Base-by-base conservation (phyloP, 2,329 filamentous ascomycete species). In the Cercospora janseana region DNA sequence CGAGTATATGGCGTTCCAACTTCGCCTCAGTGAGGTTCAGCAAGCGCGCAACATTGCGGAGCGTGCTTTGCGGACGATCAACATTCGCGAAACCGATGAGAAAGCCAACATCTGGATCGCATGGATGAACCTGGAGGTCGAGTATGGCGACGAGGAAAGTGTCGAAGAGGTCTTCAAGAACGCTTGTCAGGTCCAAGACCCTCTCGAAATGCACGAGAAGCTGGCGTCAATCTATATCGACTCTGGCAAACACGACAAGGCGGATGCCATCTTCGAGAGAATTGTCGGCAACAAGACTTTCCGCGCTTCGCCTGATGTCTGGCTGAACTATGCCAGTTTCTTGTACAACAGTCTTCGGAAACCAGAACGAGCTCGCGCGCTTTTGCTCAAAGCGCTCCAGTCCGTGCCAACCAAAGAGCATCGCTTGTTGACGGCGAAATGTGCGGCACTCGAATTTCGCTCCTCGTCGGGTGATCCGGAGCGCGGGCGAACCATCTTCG, bases 1-100 rank as follows among this genome's bases (percentile, higher is more conserved):
- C 47, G 82, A 88, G 59, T 98, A 98, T 73, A 97, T 98, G 89
- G 90, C 91, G n/a, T 95, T 95, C 79, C 89, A 97, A 71, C 85
- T 96, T 69, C 86, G 95, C 66, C 81, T 95, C 45, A 88, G 88
- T 66, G 93, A 98, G 71, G 78, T 94, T 15, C 82, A 85, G 54
- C 93, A 90, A 70, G 91, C 93, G 9, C 83, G 92, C 41, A 87
- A 92, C 58, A 86, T 96, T 52, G 91, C 89, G 2, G 87, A 96
- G 71, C 86, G 93, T 54, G 93, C 93, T 13, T 80, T 97, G 57
- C 85, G 86, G 66, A 94, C 87, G 12, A 97, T 98, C 73, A 87
- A 88, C 69, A 88, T 94, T 54, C 83, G 88, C 20, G 90, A 96
- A 67, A 87, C 95, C 67, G 83, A 85, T 2, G 93, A 96, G 72